A percentile compares a stretch with the other conserved stretches of the same genome.
Conservation (phyloP, 106 monocot species). For the Allium sativum region DNA sequence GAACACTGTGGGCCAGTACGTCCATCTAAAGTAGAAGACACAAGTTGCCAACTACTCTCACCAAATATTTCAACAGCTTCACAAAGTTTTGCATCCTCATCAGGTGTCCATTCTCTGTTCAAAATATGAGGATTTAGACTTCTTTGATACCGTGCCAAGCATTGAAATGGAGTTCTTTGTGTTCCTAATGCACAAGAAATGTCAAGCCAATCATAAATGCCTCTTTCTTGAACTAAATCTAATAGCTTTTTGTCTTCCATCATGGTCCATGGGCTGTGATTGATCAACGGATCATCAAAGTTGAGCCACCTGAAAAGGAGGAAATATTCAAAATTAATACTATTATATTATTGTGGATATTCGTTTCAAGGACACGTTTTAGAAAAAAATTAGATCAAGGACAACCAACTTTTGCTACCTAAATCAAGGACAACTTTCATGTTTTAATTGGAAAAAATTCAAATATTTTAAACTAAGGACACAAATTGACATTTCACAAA, state of each 20-base stretch:
- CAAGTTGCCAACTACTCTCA: constrained; percentile 66
- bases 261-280: constrained; percentile 59
- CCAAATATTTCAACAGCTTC: constrained; percentile 72
- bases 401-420: too few species aligned
- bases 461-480: too few species aligned
- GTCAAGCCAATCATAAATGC: constrained; percentile 84
- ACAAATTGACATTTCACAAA: too few species aligned
- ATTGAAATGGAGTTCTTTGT: constrained; percentile 85
- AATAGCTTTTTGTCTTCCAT: constrained; percentile 88
- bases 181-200: constrained; percentile 53
- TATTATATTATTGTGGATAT: too few species aligned
- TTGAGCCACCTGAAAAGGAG: constrained; percentile 65
- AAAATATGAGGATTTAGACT: constrained; percentile 95
- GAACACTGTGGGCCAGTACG: constrained; percentile 85
- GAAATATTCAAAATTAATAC: neutral
- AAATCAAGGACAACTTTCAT: too few species aligned
- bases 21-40: constrained; percentile 71
- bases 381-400: too few species aligned
- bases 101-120: constrained; percentile 78
- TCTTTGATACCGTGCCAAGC: constrained; percentile 82
- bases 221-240: constrained; percentile 64
- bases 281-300: constrained; percentile 80
- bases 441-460: too few species aligned
- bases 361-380: too few species aligned
- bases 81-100: constrained; percentile 67